Evolutionary conservation across 2,329 filamentous ascomycete species (phyloP).

Genomic region (Leptodontidium sp.): DNA sequence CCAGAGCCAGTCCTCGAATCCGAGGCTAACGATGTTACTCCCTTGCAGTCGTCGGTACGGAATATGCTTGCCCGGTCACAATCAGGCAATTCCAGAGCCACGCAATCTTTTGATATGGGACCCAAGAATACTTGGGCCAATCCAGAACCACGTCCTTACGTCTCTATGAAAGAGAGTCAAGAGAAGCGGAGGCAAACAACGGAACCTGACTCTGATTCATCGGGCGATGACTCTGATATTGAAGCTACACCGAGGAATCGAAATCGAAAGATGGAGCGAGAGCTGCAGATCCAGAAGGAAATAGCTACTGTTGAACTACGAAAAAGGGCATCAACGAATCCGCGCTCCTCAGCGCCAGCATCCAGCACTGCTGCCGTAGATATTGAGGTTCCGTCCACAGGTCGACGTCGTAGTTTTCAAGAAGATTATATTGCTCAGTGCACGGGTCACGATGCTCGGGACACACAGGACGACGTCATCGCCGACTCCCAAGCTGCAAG

Average conservation of each 20-base stretch:
- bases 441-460: constrained; percentile 38
- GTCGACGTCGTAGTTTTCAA: constrained; percentile 36
- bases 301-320: constrained; percentile 31
- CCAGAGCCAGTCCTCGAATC: constrained; percentile 3
- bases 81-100: constrained; percentile 24
- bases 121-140: constrained; percentile 14
- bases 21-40: constrained; percentile 23
- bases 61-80: constrained; percentile 27
- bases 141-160: constrained; percentile 39
- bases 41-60: constrained; percentile 33
- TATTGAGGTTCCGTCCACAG: constrained; percentile 37
- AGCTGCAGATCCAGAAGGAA: constrained; percentile 32
- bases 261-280: constrained; percentile 20
- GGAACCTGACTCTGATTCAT: constrained; percentile 28
- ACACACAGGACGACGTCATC: constrained; percentile 42
- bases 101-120: constrained; percentile 35
- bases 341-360: constrained; percentile 14
- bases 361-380: constrained; percentile 22
- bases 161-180: constrained; percentile 44
- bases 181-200: constrained; percentile 33
- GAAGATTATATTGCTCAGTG: constrained; percentile 44
- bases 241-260: constrained; percentile 28
- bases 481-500: constrained; percentile 40
- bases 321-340: constrained; percentile 22
- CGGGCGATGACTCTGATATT: constrained; percentile 39